Evolutionary conservation across 345 rosid species (phyloP), one percentile per base, ranked within the genome.

Genomic region (Microthlaspi erraticum): DNA sequence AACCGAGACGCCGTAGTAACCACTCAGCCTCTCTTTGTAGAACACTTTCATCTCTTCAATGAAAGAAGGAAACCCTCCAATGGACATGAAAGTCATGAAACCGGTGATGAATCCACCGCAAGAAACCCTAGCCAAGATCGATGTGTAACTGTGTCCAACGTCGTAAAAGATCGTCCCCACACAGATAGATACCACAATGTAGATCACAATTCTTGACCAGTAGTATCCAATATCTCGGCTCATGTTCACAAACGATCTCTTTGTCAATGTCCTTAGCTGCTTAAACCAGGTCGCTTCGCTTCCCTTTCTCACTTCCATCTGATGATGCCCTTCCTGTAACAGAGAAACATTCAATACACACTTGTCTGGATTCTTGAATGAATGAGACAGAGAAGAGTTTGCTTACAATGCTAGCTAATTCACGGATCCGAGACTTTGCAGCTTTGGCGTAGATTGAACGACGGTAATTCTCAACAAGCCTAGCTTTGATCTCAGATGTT

Each of bases 11-110:
- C 93, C 96, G 41, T 90, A 90, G 64, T 90, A 87, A 12, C 96
- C 96, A 72, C 84, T 86, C 17, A 83, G 71, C 68, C 83, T 88
- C 68, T 90, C 96, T 66, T 80, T 74, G 19, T 88, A 80, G 36
- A 90, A 90, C 16, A 90, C 80, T 90, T 86, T 90, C 85, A 90
- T 80, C 68, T 90, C 96, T 82, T 90, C 96, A 37, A 87, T 72
- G 83, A 90, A 90, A 13, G 93, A 90, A 48, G 96, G 93, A 75
- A 90, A 90, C 68, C 93, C 96, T 60, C 96, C 96, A 44, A 90
- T 87, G 36, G 96, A 87, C 91, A 90, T 87, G 57, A 87, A 89
- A 5, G 93, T 84, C 96, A 89, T 86, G 74, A 89, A 89, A 34
- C 91, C 91, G 8, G 89, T 86, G 11, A 89, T 81, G 65, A 89